Percentiles rank a stretch among this genome's conserved stretches.
phyloP scores from a whole-genome alignment of 371 early-diverging fungal species.

The Parasitella parasitica region DNA sequence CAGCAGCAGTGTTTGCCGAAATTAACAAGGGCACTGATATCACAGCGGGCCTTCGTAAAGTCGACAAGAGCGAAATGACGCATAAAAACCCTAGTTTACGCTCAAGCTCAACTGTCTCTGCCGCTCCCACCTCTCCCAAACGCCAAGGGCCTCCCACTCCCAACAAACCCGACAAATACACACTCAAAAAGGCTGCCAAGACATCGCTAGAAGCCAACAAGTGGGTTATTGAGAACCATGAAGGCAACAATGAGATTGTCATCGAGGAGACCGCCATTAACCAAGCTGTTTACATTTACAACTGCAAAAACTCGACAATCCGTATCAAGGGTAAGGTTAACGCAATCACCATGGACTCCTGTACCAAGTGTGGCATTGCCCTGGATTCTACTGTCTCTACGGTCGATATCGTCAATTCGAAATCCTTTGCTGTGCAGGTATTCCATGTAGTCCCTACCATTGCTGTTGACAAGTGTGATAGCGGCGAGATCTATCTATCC shows the following conservation, averaged over 20 bases:
- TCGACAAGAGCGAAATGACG: conserved; percentile 94
- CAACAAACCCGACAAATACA: conserved; percentile 61
- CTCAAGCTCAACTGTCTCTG: conserved; percentile 54
- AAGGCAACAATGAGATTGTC: conserved; percentile 72
- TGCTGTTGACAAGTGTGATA: conserved; percentile 91
- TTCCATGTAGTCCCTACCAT: conserved; percentile 83
- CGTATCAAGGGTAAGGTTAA: conserved; percentile 91
- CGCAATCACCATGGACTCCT: conserved; percentile 84
- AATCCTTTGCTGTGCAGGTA: conserved; percentile 89
- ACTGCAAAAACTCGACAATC: conserved; percentile 88
- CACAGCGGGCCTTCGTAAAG: conserved; percentile 87
- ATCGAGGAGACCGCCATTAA: conserved; percentile 82
- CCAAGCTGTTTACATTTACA: conserved; percentile 91
- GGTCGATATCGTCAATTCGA: conserved; percentile 90
- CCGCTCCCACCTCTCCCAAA: conserved; percentile 40
- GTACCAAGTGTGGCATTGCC: conserved; percentile 86
- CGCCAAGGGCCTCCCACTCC: conserved; percentile 64
- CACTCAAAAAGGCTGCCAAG: conserved; percentile 78
- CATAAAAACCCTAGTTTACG: conserved; percentile 94
- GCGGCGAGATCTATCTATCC: conserved; percentile 84
- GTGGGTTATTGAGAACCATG: conserved; percentile 90
- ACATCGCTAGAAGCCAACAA: conserved; percentile 86
- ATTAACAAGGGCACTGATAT: conserved; percentile 82
- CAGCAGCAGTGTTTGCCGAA: conserved; percentile 81
- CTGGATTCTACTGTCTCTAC: conserved; percentile 84